These are phyloP conservation scores for Globisporangium okanoganense DNA, from an alignment of 352 stramenopile species.

Conservation along the genomic window DNA sequence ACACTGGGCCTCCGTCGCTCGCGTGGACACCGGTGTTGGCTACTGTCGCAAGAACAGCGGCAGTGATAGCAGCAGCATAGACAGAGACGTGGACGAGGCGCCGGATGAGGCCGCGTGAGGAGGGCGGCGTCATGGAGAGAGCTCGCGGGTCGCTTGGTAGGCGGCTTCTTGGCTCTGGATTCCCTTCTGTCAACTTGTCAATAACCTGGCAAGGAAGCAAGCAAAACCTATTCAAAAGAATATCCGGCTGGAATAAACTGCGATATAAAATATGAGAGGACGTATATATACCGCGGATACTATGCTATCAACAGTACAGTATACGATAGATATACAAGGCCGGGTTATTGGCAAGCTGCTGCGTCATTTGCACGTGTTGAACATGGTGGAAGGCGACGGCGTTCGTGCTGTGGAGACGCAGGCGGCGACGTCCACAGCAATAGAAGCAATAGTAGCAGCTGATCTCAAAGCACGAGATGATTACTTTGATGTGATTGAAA, in stretches of 20 bases:
- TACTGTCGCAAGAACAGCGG: not conserved
- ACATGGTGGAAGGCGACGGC: constrained; percentile 2
- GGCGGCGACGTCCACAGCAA: not conserved
- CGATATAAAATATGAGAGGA: not conserved
- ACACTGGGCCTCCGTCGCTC: constrained; percentile 20
- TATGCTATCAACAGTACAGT: constrained; percentile 11
- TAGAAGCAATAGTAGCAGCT: not conserved
- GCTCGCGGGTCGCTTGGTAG: too few species aligned
- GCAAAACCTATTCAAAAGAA: too few species aligned
- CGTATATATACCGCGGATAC: not conserved
- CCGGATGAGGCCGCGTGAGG: not conserved
- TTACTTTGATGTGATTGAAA: not conserved
- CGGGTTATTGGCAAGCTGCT: not conserved
- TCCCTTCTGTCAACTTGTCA: too few species aligned
- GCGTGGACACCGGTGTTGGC: not conserved
- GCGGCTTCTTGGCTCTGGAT: not conserved
- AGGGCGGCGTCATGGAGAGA: not conserved
- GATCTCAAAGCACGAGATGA: not conserved
- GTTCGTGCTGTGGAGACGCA: not conserved
- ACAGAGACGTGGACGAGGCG: not conserved
- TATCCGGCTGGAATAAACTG: not conserved
- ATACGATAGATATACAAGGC: constrained; percentile 1
- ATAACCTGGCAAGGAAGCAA: not conserved
- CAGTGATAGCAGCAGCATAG: not conserved
- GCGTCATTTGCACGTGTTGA: not conserved